Evolutionary conservation across 495 filamentous ascomycete genomes (phyloP).

Genomic region (Daldinia loculata): DNA sequence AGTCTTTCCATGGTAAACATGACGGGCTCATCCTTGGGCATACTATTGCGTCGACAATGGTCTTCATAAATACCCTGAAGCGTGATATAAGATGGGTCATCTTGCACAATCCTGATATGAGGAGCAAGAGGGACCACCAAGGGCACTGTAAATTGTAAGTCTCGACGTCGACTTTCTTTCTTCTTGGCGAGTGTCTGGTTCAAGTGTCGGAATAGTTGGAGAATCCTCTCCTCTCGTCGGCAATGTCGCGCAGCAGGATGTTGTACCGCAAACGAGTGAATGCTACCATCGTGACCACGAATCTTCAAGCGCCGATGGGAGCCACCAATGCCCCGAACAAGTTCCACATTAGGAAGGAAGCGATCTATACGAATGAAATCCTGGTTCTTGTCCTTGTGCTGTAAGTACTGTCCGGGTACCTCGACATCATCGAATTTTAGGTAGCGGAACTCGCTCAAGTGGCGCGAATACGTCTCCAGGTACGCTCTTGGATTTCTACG

Average conservation of each 20-base stretch:
- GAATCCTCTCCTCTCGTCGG: slow-evolving; percentile 89
- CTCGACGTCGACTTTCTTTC: slow-evolving; percentile 92
- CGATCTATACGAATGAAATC: slow-evolving; percentile 97
- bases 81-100: slow-evolving; percentile 93
- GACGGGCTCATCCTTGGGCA: slow-evolving; percentile 93
- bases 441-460: slow-evolving; percentile 95
- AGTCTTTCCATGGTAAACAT: slow-evolving; percentile 95
- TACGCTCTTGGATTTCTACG: slow-evolving; percentile 72
- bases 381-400: slow-evolving; percentile 97
- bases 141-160: slow-evolving; percentile 94
- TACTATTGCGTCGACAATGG: slow-evolving; percentile 83
- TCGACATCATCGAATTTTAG: slow-evolving; percentile 99
- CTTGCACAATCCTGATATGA: slow-evolving; percentile 90
- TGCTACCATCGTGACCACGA: slow-evolving; percentile 94
- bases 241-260: slow-evolving; percentile 92
- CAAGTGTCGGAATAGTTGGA: slow-evolving; percentile 98
- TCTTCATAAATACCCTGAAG: slow-evolving; percentile 96
- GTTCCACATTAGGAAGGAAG: slow-evolving; percentile 92
- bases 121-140: slow-evolving; percentile 94
- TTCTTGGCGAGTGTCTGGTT: slow-evolving; percentile 88
- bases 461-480: slow-evolving; percentile 83
- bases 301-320: slow-evolving; percentile 95
- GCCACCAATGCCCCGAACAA: slow-evolving; percentile 85
- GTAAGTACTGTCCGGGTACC: slow-evolving; percentile 94
- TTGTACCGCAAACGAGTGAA: slow-evolving; percentile 95